phyloP scores from a whole-genome alignment of 73 alveolate genomes.

The Urostyla sp. region DNA sequence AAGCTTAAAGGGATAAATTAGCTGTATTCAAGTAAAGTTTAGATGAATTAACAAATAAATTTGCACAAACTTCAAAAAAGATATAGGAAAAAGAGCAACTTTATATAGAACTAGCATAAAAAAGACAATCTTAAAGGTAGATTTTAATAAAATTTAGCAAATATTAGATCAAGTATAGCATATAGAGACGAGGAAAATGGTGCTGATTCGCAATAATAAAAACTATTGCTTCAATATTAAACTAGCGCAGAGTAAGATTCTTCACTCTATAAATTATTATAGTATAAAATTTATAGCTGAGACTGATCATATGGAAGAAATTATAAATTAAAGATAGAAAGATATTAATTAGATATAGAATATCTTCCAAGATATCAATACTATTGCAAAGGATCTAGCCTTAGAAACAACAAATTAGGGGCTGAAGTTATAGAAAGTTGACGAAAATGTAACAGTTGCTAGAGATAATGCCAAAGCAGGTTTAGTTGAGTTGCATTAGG shows the following conservation, averaged over 20 bases:
- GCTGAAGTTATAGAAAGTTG: conserved; percentile 32
- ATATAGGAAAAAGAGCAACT: conserved; percentile 52
- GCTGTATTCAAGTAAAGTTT: conserved; percentile 12
- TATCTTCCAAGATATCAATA: conserved; percentile 45
- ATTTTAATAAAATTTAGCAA: neutral
- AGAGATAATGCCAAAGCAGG: conserved; percentile 35
- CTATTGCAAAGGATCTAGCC: conserved; percentile 47
- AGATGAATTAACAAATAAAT: conserved; percentile 23
- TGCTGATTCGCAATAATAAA: neutral
- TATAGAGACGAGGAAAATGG: neutral
- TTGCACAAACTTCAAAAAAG: conserved; percentile 3
- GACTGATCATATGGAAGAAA: conserved; percentile 50
- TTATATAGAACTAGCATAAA: conserved; percentile 49
- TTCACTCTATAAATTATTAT: neutral
- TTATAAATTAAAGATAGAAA: conserved; percentile 34
- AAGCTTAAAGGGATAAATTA: conserved; percentile 16
- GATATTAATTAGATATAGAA: conserved; percentile 33
- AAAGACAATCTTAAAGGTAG: conserved; percentile 23
- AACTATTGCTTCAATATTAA: neutral
- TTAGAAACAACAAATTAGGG: conserved; percentile 14
- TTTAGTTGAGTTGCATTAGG: conserved; percentile 37
- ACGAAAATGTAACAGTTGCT: conserved; percentile 41
- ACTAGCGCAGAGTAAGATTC: conserved; percentile 23
- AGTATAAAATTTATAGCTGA: conserved; percentile 39
- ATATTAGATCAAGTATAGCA: neutral